Conservation (phyloP, 2,329 filamentous ascomycete genomes). For the Tolypocladium sp. region DNA sequence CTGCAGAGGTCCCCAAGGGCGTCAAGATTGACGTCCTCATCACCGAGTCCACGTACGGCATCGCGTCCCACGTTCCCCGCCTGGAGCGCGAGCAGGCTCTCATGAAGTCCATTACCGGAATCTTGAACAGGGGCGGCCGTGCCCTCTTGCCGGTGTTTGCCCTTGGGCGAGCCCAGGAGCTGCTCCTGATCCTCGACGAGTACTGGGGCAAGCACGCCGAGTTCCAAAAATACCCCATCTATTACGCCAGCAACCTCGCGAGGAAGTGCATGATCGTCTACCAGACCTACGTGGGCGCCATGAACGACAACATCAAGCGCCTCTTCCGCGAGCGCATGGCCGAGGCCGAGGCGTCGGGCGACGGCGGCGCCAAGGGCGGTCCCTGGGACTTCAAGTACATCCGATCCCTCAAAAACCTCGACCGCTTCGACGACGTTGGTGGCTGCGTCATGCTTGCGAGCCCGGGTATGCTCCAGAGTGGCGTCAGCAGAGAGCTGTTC, state of each 20-base stretch:
- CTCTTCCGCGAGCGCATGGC: constrained; percentile 91
- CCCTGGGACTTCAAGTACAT: constrained; percentile 98
- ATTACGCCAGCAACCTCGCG: constrained; percentile 92
- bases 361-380: constrained; percentile 65
- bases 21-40: constrained; percentile 95
- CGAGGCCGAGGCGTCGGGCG: constrained; percentile 74
- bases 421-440: constrained; percentile 92
- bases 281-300: constrained; percentile 93
- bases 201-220: constrained; percentile 90
- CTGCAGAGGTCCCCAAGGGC: constrained; percentile 78
- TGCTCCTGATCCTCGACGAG: constrained; percentile 90
- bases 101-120: constrained; percentile 89
- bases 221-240: constrained; percentile 85
- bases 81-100: constrained; percentile 85
- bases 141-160: constrained; percentile 95
- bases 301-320: constrained; percentile 98
- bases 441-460: constrained; percentile 95
- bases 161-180: constrained; percentile 84
- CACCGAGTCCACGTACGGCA: constrained; percentile 94
- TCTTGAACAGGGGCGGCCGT: constrained; percentile 84
- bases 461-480: constrained; percentile 96
- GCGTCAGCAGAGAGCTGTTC: constrained; percentile 83
- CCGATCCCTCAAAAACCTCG: constrained; percentile 81
- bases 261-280: constrained; percentile 98
- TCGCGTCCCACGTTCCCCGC: constrained; percentile 85